Evolutionary conservation across 768 basidiomycete species (phyloP).

Genomic region (Cystobasidium ongulense): DNA sequence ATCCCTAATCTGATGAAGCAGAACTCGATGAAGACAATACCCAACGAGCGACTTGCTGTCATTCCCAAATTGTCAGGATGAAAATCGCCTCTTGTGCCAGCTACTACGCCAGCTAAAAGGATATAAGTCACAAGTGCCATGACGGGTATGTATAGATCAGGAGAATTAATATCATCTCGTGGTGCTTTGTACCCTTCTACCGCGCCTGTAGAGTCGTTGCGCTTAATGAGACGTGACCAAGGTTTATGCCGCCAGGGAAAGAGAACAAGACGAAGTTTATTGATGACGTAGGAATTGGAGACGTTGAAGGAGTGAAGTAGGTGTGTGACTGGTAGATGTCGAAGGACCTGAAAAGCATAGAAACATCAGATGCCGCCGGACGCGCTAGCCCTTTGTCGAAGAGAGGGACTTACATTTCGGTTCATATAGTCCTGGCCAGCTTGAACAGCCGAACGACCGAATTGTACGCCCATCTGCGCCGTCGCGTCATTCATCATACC

Average conservation of each 20-base stretch:
- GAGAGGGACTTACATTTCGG: conserved; percentile 58
- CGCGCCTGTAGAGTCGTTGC: conserved; percentile 57
- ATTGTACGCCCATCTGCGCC: conserved; percentile 90
- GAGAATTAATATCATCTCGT: conserved; percentile 86
- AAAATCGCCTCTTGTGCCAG: conserved; percentile 73
- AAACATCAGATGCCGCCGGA: background rate
- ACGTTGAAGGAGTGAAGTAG: conserved; percentile 93
- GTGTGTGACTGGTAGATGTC: conserved; percentile 63
- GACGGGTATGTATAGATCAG: conserved; percentile 93
- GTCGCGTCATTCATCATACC: conserved; percentile 90
- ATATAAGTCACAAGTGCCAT: conserved; percentile 97
- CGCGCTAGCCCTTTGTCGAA: background rate
- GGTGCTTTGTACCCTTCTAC: conserved; percentile 72
- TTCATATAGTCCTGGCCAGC: conserved; percentile 95
- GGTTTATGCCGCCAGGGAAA: conserved; percentile 91
- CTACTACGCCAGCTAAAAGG: conserved; percentile 72
- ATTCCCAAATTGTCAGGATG: conserved; percentile 82
- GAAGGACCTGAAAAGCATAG: conserved; percentile 57
- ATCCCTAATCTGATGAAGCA: conserved; percentile 80
- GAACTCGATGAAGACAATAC: conserved; percentile 80
- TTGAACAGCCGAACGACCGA: conserved; percentile 79
- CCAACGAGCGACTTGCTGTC: conserved; percentile 71
- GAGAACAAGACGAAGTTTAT: conserved; percentile 75
- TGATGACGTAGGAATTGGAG: conserved; percentile 86
- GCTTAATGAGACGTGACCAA: conserved; percentile 63